Conservation (phyloP, 1,284 basidiomycete genomes). For the Moniliophthora roreri region DNA sequence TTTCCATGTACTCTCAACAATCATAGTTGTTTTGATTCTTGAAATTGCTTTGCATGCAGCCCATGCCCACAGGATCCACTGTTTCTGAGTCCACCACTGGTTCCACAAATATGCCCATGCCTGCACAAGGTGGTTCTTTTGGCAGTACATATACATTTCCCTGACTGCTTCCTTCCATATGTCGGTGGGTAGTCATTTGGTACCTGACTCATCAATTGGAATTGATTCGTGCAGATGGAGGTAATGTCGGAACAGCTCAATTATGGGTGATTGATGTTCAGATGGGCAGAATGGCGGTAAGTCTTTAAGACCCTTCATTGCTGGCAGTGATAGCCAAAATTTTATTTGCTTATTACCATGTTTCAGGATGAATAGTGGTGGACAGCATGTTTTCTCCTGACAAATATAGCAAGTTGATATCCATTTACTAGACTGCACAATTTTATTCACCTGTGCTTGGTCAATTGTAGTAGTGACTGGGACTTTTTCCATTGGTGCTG, state of each 20-base stretch:
- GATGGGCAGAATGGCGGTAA: too few relatives aligned
- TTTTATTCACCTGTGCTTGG: not conserved
- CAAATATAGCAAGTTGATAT: not conserved
- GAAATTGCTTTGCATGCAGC: conserved; percentile 10
- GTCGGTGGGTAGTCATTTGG: too few relatives aligned
- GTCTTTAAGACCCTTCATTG: too few relatives aligned
- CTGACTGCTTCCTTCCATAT: too few relatives aligned
- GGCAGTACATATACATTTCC: conserved; percentile 16
- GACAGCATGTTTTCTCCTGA: conserved; percentile 6
- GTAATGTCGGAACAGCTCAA: too few relatives aligned
- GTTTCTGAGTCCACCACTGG: conserved; percentile 15
- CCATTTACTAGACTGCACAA: not conserved
- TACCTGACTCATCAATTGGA: too few relatives aligned
- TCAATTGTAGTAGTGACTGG: not conserved
- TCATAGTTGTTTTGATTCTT: conserved; percentile 18
- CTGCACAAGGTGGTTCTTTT: conserved; percentile 11
- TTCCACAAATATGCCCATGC: conserved; percentile 22
- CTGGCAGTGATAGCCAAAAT: too few relatives aligned
- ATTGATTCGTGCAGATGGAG: too few relatives aligned
- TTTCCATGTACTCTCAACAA: conserved; percentile 18
- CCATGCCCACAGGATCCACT: conserved; percentile 17
- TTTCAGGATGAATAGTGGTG: conserved; percentile 11
- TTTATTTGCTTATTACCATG: conserved; percentile 5
- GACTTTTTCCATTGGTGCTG: not conserved
- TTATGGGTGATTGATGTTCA: too few relatives aligned